Evolutionary conservation across 129 eudicot genomes (phyloP).

Genomic region (Daucus carota): DNA sequence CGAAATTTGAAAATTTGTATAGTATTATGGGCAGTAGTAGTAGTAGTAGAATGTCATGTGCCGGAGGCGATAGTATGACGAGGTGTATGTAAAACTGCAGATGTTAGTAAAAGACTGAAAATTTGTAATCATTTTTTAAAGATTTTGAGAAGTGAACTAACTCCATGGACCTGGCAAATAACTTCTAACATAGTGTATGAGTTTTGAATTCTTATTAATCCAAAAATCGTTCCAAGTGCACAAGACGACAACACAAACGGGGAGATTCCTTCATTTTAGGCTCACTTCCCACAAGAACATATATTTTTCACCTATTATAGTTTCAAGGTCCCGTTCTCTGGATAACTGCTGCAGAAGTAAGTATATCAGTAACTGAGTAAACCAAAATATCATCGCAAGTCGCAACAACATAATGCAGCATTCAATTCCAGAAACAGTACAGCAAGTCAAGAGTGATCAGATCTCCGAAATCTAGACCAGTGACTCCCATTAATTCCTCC

Average conservation of each 20-base stretch:
- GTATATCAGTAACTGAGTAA: not conserved
- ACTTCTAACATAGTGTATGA: too few relatives aligned
- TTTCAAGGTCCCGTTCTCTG: not conserved
- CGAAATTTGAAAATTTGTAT: not conserved
- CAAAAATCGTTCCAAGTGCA: not conserved
- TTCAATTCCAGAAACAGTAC: not conserved
- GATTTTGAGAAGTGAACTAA: too few relatives aligned
- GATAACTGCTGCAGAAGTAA: not conserved
- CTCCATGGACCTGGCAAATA: too few relatives aligned
- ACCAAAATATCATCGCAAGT: not conserved
- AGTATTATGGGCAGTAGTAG: too few relatives aligned
- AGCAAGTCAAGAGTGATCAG: not conserved
- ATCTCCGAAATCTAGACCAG: not conserved
- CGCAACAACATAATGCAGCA: not conserved
- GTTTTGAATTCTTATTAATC: too few relatives aligned
- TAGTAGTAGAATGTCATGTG: too few relatives aligned
- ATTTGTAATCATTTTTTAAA: too few relatives aligned
- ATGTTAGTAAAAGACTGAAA: too few relatives aligned
- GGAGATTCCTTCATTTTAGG: too few relatives aligned
- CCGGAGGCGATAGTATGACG: too few relatives aligned
- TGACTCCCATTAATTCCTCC: not conserved
- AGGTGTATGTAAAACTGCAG: too few relatives aligned
- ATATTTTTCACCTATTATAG: not conserved
- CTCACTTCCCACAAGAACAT: too few relatives aligned
- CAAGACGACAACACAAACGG: not conserved